These are phyloP conservation scores for Zasmidium citrigriseum DNA, from an alignment of 2,329 filamentous ascomycete species.

Conservation along the genomic window DNA sequence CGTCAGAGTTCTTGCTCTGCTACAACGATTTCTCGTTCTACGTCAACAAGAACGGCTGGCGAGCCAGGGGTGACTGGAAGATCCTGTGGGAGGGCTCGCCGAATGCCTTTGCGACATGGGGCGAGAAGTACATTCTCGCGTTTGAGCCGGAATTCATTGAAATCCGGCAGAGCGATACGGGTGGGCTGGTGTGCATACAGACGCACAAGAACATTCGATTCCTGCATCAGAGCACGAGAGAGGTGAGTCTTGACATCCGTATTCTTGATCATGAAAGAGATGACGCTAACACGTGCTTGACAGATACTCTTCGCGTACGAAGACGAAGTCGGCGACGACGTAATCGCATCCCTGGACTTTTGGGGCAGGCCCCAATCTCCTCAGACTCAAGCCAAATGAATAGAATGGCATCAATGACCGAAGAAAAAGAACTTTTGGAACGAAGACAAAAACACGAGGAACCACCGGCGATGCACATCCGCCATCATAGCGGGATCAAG, in stretches of 20 bases:
- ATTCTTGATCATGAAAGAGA: constrained; percentile 9
- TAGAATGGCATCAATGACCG: not conserved
- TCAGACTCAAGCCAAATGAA: constrained; percentile 18
- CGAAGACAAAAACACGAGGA: not conserved
- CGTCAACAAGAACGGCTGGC: constrained; percentile 97
- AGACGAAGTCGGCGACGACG: constrained; percentile 89
- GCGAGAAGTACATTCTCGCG: constrained; percentile 87
- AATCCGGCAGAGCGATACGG: constrained; percentile 90
- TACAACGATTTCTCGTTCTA: constrained; percentile 99
- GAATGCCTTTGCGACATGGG: constrained; percentile 88
- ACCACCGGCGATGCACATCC: not conserved
- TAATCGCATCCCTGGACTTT: constrained; percentile 94
- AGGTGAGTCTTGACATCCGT: constrained; percentile 63
- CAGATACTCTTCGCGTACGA: constrained; percentile 98
- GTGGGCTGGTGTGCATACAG: constrained; percentile 87
- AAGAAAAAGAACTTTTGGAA: not conserved
- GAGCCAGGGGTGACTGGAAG: constrained; percentile 91
- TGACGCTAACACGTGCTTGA: constrained; percentile 8
- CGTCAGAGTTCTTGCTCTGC: constrained; percentile 95
- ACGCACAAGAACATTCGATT: constrained; percentile 96
- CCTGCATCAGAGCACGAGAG: constrained; percentile 90
- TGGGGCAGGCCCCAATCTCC: constrained; percentile 59
- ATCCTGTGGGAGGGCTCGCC: constrained; percentile 97
- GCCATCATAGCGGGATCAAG: not conserved
- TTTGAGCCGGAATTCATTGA: constrained; percentile 98